Evolutionary conservation across 2,329 filamentous ascomycete genomes (phyloP), one percentile per base, ranked within the genome.

Genomic region (Penicillium brasilianum): DNA sequence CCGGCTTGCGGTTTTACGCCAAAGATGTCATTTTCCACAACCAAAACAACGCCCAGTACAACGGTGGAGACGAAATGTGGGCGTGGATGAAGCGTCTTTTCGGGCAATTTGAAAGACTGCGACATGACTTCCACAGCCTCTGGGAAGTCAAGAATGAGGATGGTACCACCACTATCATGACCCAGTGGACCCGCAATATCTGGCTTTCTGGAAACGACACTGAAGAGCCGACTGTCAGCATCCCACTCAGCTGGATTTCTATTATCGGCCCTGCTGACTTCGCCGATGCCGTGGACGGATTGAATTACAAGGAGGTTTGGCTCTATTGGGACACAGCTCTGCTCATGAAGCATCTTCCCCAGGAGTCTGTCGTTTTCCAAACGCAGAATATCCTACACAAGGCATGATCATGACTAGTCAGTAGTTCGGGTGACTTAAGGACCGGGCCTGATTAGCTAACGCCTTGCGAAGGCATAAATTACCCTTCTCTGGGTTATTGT

Each of bases 51-150:
- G 62, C 60, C 30, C 50, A 53, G 28, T 62, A 64, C 49, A 56
- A 60, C 32, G 57, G 59, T n/a, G 57, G 59, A 30, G 57, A 62
- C 16, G 57, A 64, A 43, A 60, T 62, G 54, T 60, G 49, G 62
- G 60, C 57, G 39, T 62, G 53, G 57, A 64, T 64, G 60, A 64
- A 64, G 22, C 49, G 41, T 25, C 62, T 64, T 36, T 64, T 64
- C 54, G 54, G 53, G 8, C 48, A 58, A 37, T 64, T 62, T 60
- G 52, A 53, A 36, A 43, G 46, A 52, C n/a, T 53, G 56, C 50
- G 39, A 28, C 59, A 61, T 44, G 59, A 61, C 50, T 51, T 53
- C 39, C 25, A 49, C 18, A 58, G 34, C 18, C 37, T 61, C 32
- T 61, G 49, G 50, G 59, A 61, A 55, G 37, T 61, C 39, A 49